Percentiles rank a stretch among this genome's conserved stretches.
Evolutionary conservation across 176 grass and related monocot genomes (phyloP).

Genomic region (Oryza brachyantha): DNA sequence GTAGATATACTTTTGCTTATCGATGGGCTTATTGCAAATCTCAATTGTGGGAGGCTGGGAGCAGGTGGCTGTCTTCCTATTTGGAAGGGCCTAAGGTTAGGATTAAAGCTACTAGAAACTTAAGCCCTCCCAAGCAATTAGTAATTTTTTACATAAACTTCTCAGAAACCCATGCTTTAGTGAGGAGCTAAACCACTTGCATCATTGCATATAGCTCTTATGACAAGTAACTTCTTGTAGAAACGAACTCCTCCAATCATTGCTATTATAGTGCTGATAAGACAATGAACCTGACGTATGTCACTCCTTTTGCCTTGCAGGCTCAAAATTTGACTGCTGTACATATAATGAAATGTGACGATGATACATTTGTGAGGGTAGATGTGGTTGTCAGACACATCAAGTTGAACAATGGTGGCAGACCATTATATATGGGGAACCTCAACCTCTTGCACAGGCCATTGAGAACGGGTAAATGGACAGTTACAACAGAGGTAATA

Average conservation of each 20-base stretch:
- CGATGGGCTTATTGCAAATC: conserved; percentile 9
- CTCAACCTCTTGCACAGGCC: conserved; percentile 97
- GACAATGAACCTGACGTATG: conserved; percentile 28
- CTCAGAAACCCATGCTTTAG: not conserved
- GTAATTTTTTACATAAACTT: not conserved
- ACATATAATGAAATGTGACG: conserved; percentile 92
- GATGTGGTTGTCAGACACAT: conserved; percentile 72
- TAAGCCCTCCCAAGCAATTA: not conserved
- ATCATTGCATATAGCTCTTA: not conserved
- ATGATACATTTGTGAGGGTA: conserved; percentile 93
- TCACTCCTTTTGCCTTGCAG: conserved; percentile 41
- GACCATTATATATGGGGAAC: conserved; percentile 86
- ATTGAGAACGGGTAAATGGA: conserved; percentile 88
- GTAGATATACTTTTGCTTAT: not conserved
- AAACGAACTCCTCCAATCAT: conserved; percentile 8
- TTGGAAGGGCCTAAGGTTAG: conserved; percentile 7
- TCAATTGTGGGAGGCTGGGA: not conserved
- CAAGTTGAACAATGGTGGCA: conserved; percentile 49
- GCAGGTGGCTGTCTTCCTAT: not conserved
- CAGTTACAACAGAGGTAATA: conserved; percentile 80
- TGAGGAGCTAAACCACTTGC: not conserved
- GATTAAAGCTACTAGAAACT: conserved; percentile 2
- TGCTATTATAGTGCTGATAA: not conserved
- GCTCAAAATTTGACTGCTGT: conserved; percentile 72
- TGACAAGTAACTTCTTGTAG: conserved; percentile 4